Evolutionary conservation across 1,139 yeast genomes (phyloP).

Genomic region (Lodderomyces parapsilosis): DNA sequence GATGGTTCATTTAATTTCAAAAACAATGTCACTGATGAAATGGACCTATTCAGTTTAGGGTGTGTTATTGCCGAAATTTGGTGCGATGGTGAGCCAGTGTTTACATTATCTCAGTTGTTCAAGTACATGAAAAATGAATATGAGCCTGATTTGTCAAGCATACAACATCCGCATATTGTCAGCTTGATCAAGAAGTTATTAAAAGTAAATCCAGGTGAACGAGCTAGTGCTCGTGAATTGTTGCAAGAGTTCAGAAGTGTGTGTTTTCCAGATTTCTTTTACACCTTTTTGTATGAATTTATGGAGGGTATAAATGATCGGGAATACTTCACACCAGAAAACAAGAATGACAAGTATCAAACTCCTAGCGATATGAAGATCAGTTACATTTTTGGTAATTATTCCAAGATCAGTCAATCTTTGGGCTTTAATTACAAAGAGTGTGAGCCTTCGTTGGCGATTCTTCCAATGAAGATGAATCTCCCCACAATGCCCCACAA

Average conservation of each 20-base stretch:
- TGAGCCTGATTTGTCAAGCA: conserved; percentile 56
- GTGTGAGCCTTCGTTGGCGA: not conserved
- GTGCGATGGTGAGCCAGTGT: conserved; percentile 81
- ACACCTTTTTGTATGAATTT: conserved; percentile 68
- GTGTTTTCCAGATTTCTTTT: conserved; percentile 71
- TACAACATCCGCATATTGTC: conserved; percentile 47
- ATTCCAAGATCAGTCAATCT: conserved; percentile 48
- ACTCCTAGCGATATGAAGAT: conserved; percentile 58
- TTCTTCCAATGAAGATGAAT: conserved; percentile 46
- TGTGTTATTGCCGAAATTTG: conserved; percentile 91
- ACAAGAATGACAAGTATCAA: conserved; percentile 19
- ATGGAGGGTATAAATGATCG: conserved; percentile 41
- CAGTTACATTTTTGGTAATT: conserved; percentile 56
- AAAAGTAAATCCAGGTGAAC: conserved; percentile 54
- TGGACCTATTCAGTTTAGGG: conserved; percentile 91
- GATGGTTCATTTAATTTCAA: conserved; percentile 26
- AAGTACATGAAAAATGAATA: conserved; percentile 73
- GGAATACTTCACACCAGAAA: conserved; percentile 18
- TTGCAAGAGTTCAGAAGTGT: conserved; percentile 47
- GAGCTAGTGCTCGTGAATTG: conserved; percentile 57
- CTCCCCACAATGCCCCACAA: conserved; percentile 47
- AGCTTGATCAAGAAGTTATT: conserved; percentile 55
- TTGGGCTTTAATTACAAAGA: conserved; percentile 41
- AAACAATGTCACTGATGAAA: conserved; percentile 52
- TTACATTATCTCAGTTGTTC: conserved; percentile 83